phyloP scores from a whole-genome alignment of 2,329 filamentous ascomycete species.

The Alternaria sp. region DNA sequence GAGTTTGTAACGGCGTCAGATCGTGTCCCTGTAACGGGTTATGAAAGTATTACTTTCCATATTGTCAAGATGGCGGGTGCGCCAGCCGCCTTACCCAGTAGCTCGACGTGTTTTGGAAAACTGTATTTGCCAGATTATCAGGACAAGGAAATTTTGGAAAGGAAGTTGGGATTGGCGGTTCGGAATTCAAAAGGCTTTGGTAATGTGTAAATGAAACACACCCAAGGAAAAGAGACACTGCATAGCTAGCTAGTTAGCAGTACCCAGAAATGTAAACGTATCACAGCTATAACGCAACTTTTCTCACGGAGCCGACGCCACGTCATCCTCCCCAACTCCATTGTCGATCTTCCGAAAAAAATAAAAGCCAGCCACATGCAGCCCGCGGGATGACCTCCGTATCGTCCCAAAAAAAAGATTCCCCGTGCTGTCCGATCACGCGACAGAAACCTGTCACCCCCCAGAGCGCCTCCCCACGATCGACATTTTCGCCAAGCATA shows the following conservation, averaged over 20 bases:
- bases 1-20: conserved; percentile 97
- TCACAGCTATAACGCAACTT: too few species aligned
- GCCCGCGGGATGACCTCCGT: neutral
- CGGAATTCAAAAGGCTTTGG: conserved; percentile 91
- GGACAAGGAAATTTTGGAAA: conserved; percentile 71
- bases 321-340: neutral
- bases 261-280: too few species aligned
- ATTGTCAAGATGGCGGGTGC: conserved; percentile 77
- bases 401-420: neutral
- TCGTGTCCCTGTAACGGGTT: conserved; percentile 85
- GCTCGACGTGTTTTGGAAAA: conserved; percentile 92
- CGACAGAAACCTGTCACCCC: conserved; percentile 2
- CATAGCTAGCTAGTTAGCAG: neutral
- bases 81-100: conserved; percentile 74
- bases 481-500: conserved; percentile 9
- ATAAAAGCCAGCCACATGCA: neutral
- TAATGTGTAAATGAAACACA: conserved; percentile 30
- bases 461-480: neutral
- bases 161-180: conserved; percentile 83
- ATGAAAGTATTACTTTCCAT: conserved; percentile 81
- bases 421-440: neutral
- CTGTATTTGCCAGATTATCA: conserved; percentile 85
- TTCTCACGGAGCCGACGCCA: neutral
- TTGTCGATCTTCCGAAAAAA: neutral
- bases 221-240: neutral